A percentile compares a stretch with the other conserved stretches of the same genome.
These are phyloP conservation scores for Pecoramyces ruminantium DNA, from an alignment of 192 early-diverging fungal genomes.

Conservation along the genomic window DNA sequence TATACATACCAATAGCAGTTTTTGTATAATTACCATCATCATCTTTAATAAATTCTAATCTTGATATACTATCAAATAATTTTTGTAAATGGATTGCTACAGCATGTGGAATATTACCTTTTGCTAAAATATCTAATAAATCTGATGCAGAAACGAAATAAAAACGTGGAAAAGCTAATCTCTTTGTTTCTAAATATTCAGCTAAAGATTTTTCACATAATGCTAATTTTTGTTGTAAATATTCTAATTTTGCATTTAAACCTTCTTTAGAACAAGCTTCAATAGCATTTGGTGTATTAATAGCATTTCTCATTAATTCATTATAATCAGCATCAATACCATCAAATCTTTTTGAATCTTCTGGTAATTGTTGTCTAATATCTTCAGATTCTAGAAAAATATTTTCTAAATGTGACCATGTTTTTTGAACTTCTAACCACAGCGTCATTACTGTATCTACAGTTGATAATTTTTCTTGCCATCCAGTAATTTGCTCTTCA, in stretches of 20 bases:
- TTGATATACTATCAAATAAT: conserved; percentile 36
- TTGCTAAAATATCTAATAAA: conserved; percentile 44
- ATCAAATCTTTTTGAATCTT: conserved; percentile 45
- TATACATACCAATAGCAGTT: conserved; percentile 46
- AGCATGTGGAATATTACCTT: conserved; percentile 39
- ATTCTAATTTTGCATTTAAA: conserved; percentile 29
- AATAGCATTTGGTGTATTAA: conserved; percentile 36
- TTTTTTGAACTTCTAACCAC: conserved; percentile 48
- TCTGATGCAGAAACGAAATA: conserved; percentile 48
- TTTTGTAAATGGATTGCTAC: conserved; percentile 40
- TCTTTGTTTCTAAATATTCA: conserved; percentile 46
- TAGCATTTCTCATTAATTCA: conserved; percentile 30
- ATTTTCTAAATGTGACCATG: conserved; percentile 46
- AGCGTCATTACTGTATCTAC: conserved; percentile 36
- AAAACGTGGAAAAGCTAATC: conserved; percentile 45
- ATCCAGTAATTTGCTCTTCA: conserved; percentile 41
- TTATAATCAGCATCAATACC: conserved; percentile 39
- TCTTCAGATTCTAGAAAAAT: conserved; percentile 52
- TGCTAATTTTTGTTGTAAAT: conserved; percentile 33
- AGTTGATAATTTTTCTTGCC: conserved; percentile 39
- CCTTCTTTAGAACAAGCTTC: conserved; percentile 38
- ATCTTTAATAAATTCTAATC: conserved; percentile 26
- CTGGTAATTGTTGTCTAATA: conserved; percentile 42
- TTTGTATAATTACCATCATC: conserved; percentile 27
- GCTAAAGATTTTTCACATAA: conserved; percentile 50